Base-by-base conservation (phyloP, 495 filamentous ascomycete genomes). In the Aspergillus nanangensis region DNA sequence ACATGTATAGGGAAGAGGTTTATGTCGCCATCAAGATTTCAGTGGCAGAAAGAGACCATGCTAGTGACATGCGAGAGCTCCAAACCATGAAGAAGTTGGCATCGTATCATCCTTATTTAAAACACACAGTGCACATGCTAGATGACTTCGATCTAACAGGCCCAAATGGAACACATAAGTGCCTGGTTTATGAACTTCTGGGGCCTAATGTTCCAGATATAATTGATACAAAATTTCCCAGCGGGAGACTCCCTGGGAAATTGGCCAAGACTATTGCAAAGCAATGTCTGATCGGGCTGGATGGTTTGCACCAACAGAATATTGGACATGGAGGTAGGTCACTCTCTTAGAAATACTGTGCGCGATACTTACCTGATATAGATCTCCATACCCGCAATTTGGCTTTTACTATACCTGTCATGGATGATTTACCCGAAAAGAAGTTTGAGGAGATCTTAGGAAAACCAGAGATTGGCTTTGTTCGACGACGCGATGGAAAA, bases 361-460 rank as follows among this genome's bases (percentile, higher is more conserved):
- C 27, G 48, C 17, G 44, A 20, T 49, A 24, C 53, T 61, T 29
- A 59, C 39, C 17, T 39, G 23, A 36, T 24, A 50, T 51, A 63
- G 74, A 74, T 51, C 52, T 76, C 10, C 69, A 74, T 48, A 69
- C 72, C 23, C 66, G 70, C 36, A 79, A 79, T 50, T 52, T 78
- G 19, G 62, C 65, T 27, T 74, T 76, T 39, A 52, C 53, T 8
- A 48, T 61, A n/a, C 52, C 55, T 37, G 34, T 15, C 20, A 38
- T 68, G 23, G 27, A 52, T 3, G 38, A 56, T 20, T 2, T 61
- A 37, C 25, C 58, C 1, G 60, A 68, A 49, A 42, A 58, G 4
- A 41, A 50, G 21, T 56, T 72, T 27, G 54, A 63, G 35, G 44
- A 68, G 45, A 52, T 65, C 25, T 34, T 70, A 47, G 66, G 66